Percentiles rank a stretch among this genome's conserved stretches.
phyloP scores from a whole-genome alignment of 2,329 filamentous ascomycete species.

The Ceratocystiopsis brevicomis region DNA sequence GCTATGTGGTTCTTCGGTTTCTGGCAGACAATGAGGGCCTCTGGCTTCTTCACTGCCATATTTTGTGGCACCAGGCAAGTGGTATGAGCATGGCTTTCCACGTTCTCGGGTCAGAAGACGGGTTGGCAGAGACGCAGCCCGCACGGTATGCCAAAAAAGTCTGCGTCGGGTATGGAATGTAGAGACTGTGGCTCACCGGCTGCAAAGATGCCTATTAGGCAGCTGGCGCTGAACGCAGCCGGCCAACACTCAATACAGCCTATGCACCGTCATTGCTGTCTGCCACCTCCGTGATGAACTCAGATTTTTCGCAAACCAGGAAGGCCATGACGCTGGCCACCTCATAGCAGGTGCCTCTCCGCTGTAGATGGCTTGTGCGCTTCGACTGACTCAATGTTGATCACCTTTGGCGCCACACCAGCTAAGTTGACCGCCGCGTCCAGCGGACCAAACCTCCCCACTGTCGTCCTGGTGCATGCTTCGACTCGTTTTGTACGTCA shows the following conservation, averaged over 20 bases:
- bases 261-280: slow-evolving; percentile 2
- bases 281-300: slow-evolving; percentile 1
- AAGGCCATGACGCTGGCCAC: slow-evolving; percentile 2
- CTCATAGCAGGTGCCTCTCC: slow-evolving; percentile 2
- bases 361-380: slow-evolving; percentile 5
- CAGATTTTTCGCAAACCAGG: slow-evolving; percentile 3
- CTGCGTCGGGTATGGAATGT: no score
- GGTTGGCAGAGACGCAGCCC: background rate
- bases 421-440: slow-evolving; percentile 16
- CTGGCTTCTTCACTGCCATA: slow-evolving; percentile 12
- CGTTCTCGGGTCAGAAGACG: slow-evolving; percentile 8
- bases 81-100: slow-evolving; percentile 13
- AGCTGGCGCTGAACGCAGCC: background rate
- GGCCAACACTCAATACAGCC: no score
- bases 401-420: slow-evolving; percentile 11
- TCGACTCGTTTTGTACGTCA: slow-evolving; percentile 14
- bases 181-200: no score
- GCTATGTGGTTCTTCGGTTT: slow-evolving; percentile 10
- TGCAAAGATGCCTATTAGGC: no score
- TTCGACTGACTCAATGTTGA: slow-evolving; percentile 5
- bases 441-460: slow-evolving; percentile 11
- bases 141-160: no score
- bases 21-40: slow-evolving; percentile 10
- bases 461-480: slow-evolving; percentile 12
- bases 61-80: slow-evolving; percentile 11